Base-by-base conservation (phyloP, 768 basidiomycete species). In the Podaxis sp. region DNA sequence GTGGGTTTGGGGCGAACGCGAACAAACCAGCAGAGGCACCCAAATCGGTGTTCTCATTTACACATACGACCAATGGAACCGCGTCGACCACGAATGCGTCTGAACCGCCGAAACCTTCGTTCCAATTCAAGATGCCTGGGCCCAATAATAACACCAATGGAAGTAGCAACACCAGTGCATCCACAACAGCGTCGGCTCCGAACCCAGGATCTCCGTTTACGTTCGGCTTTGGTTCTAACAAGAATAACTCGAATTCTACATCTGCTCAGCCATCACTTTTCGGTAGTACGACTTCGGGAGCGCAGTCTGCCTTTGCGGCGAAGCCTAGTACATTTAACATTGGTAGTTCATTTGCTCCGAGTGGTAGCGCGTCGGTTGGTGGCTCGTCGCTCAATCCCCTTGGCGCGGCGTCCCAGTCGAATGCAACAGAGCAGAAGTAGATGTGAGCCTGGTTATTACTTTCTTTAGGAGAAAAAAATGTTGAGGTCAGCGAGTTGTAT, bases 1-100 rank as follows among this genome's bases (percentile, higher is more conserved):
- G 28, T 59, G 27, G 14, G 27, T 52, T 59, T 42, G 58, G 51
- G 21, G 37, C 21, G n/a, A 40, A 21, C 10, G 16, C 5, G 5
- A 37, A 36, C n/a, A 70, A 61, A 32, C 66, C 63, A 13, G 11
- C 50, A 35, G 64, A 65, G 18, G 59, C 59, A 23, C 51, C 63
- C 14, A 68, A 67, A 51, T 35, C 64, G 1, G n/a, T 46, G 35
- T 65, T 66, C n/a, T 36, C 47, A 21, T 18, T 48, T 21, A 48
- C 47, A 25, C 25, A 47, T 14, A 47, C 28, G 28, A 13, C 44
- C 38, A 42, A 28, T 10, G 54, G 54, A 23, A 28, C 54, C 5
- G 2, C 54, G 16, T 21, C 37, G 9, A 55, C 21, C 4, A 16
- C 56, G 14, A 6, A 28, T 23, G 44, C 46, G 28, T 36, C 56